Conservation (phyloP, 2,329 filamentous ascomycete genomes). For the Pseudocercospora macadamiae region DNA sequence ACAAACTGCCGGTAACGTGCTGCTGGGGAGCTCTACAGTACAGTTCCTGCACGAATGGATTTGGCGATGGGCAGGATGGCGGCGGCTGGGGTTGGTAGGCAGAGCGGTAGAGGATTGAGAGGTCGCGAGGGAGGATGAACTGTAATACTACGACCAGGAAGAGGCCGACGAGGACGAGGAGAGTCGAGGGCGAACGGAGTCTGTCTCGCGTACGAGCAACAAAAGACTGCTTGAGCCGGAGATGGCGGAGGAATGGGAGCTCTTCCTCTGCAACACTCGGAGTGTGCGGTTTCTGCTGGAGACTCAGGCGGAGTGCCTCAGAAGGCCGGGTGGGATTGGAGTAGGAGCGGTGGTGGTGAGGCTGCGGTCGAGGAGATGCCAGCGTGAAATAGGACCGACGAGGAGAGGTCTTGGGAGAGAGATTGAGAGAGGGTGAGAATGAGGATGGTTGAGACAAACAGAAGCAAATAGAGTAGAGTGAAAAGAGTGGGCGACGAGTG, state of each 20-base stretch:
- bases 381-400: constrained; percentile 7
- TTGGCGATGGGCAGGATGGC: constrained; percentile 36
- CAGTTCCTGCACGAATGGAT: constrained; percentile 40
- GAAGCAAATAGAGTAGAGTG: not conserved
- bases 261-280: constrained; percentile 22
- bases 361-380: constrained; percentile 7
- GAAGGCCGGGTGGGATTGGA: constrained; percentile 26
- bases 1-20: constrained; percentile 33
- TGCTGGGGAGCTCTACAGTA: constrained; percentile 38
- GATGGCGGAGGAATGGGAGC: constrained; percentile 36
- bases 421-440: not conserved
- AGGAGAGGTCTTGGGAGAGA: not conserved
- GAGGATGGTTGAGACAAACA: not conserved
- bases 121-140: constrained; percentile 16
- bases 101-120: constrained; percentile 10
- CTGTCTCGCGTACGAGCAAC: constrained; percentile 16
- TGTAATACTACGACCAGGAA: constrained; percentile 19
- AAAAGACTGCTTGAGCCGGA: constrained; percentile 24
- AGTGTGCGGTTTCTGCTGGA: constrained; percentile 17
- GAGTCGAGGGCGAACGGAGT: constrained; percentile 15
- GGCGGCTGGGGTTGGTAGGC: constrained; percentile 24
- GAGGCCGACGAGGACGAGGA: constrained; percentile 20
- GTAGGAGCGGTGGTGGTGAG: constrained; percentile 24
- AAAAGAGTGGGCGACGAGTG: not conserved
- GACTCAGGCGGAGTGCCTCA: constrained; percentile 23